Evolutionary conservation across 768 basidiomycete genomes (phyloP).

Genomic region (Collybia sordida): DNA sequence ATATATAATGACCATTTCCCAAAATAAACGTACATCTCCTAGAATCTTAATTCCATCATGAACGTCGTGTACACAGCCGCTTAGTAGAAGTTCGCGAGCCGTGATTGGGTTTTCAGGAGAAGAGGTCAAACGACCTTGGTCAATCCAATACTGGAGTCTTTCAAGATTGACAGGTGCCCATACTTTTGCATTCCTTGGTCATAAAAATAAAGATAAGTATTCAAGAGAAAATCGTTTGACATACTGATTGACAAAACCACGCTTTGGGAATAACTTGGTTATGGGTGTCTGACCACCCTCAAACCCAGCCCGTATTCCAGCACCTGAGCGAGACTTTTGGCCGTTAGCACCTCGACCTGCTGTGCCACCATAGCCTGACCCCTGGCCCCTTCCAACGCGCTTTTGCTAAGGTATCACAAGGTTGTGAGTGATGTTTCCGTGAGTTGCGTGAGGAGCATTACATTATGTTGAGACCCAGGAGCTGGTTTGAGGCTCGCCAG

Average conservation of each 20-base stretch:
- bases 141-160: constrained; percentile 88
- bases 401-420: constrained; percentile 60
- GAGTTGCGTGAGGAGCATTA: constrained; percentile 20
- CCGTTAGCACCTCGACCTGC: constrained; percentile 95
- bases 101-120: constrained; percentile 85
- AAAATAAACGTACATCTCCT: constrained; percentile 59
- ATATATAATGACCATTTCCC: background rate
- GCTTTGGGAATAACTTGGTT: constrained; percentile 87
- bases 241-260: constrained; percentile 91
- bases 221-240: constrained; percentile 25
- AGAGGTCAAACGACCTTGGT: constrained; percentile 76
- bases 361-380: constrained; percentile 88
- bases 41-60: constrained; percentile 92
- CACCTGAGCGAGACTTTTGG: constrained; percentile 89
- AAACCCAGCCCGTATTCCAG: constrained; percentile 81
- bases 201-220: background rate
- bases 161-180: constrained; percentile 88
- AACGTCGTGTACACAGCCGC: constrained; percentile 85
- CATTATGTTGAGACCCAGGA: constrained; percentile 66
- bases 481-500: constrained; percentile 79
- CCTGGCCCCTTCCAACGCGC: constrained; percentile 93
- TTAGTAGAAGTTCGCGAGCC: constrained; percentile 78
- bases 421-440: constrained; percentile 5
- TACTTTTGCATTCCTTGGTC: constrained; percentile 62
- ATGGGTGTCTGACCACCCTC: constrained; percentile 98